Percentiles rank a stretch among this genome's conserved stretches.
phyloP scores from a whole-genome alignment of 1,284 basidiomycete genomes.

The Pseudozyma flocculosa region DNA sequence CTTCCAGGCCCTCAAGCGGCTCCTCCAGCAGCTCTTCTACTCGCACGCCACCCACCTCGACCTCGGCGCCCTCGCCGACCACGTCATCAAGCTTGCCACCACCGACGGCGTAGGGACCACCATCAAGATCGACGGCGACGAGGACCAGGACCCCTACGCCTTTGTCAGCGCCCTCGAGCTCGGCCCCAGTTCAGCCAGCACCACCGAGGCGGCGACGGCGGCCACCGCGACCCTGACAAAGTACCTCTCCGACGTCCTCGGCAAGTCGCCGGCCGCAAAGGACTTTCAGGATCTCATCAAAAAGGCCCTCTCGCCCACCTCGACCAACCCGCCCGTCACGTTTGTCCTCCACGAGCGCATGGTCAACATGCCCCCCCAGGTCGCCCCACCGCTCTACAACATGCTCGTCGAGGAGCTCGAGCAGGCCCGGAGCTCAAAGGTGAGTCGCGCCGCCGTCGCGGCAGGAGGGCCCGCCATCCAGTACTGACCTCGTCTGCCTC shows the following conservation, averaged over 20 bases:
- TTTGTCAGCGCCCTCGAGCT: slow-evolving; percentile 47
- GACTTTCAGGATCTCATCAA: slow-evolving; percentile 28
- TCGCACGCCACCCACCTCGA: slow-evolving; percentile 52
- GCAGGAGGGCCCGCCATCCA: too few relatives aligned
- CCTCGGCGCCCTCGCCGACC: slow-evolving; percentile 36
- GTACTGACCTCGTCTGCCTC: too few relatives aligned
- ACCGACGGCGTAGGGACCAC: slow-evolving; percentile 44
- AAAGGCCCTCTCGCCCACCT: slow-evolving; percentile 18
- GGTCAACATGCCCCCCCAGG: slow-evolving; percentile 53
- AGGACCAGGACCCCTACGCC: slow-evolving; percentile 53
- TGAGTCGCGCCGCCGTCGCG: too few relatives aligned
- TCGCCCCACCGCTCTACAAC: slow-evolving; percentile 52
- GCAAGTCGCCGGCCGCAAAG: slow-evolving; percentile 22
- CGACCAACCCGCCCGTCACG: slow-evolving; percentile 28
- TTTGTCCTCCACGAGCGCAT: slow-evolving; percentile 54
- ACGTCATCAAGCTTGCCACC: slow-evolving; percentile 29
- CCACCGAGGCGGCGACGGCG: slow-evolving; percentile 11
- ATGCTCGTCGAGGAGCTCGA: slow-evolving; percentile 50
- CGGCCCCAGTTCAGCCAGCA: slow-evolving; percentile 9
- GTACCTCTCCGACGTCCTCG: slow-evolving; percentile 29
- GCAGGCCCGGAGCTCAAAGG: slow-evolving; percentile 3
- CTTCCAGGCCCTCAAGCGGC: slow-evolving; percentile 48
- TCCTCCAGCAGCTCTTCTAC: slow-evolving; percentile 54
- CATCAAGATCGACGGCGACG: slow-evolving; percentile 51
- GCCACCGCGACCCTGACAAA: slow-evolving; percentile 21